Evolutionary conservation across 805 yeast species (phyloP), one percentile per base, ranked within the genome.

Genomic region (Candida incommunis): DNA sequence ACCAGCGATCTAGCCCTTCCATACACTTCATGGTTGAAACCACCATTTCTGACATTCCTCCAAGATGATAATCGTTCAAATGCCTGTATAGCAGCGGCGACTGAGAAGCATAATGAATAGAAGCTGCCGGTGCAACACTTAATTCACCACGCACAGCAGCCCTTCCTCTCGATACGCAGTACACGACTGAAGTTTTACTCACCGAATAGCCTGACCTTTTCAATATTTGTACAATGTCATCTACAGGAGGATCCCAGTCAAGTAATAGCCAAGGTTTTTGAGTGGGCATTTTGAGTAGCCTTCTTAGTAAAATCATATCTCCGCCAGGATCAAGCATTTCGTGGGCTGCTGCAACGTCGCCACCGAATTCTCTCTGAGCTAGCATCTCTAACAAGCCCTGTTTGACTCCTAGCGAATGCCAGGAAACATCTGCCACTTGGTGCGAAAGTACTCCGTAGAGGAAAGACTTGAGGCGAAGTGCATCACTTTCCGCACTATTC

Each of bases 401-500:
- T 13, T 66, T 58, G 25, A 75, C 57, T 2, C 74, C 64, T 3
- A 77, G 56, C 0, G 83, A 77, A 56, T 80, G 87, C 86, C 86
- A 80, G 22, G 78, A 66, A 0, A 76, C 70, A 51, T 80, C 86
- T 2, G 78, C 67, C 0, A 78, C 65, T 50, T 80, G 85, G 55
- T 80, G 86, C 1, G 76, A 62, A 46, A 76, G 67, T 0, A 78
- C 57, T 0, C 86, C 87, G 46, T 69, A 65, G 1, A 80, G 51
- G 50, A 80, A 80, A 0, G 80, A 71, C 49, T 73, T 71, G 9
- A 80, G 56, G 5, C 58, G 55, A 22, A 55, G 31, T 1, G 66
- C 56, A 5, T 58, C 61, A 3, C 43, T 47, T 7, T 53, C 37
- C 9, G 9, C 18, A 16, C 18, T 9, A 9, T 11, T 9, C 18